Base-by-base conservation (phyloP, 176 grass and related monocot species). In the Carex kokanica region DNA sequence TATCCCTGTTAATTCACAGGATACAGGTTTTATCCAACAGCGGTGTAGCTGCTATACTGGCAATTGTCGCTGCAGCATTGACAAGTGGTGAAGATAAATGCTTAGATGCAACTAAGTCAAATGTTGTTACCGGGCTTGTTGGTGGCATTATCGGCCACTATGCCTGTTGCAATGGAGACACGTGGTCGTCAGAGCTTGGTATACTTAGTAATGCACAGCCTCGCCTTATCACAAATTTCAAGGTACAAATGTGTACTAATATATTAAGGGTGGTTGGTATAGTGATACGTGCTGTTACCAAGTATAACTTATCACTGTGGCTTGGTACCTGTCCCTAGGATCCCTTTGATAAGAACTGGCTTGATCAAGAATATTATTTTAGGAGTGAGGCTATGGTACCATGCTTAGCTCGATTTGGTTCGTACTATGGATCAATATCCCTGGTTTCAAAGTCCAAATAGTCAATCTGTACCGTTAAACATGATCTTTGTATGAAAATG, bases 141-240 rank as follows among this genome's bases (percentile, higher is more conserved):
- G 95, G 95, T 81, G 90, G 90, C 70, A 72, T 94, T 53, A 88
- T 94, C 64, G 95, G 95, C 45, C 95, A 97, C 79, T 97, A 97
- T 83, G 91, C 92, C 81, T 97, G 95, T 65, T 97, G 92, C 87
- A 97, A 91, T 88, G 95, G 95, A 59, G 95, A 97, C 84, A 97
- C 95, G 13, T 97, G 95, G 95, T 97, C 95, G 1, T 97, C 95
- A 79, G 92, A 97, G 89, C 80, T 97, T 23, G 95, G 95, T 84
- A 90, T 97, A 36, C 90, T 97, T 72, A 97, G 95, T 83, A 79
- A 90, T 77, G 85, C 86, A 65, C 90, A 94, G 78, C 95, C 95
- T 52, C 60, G 87, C 13, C 95, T 97, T 75, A 89, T 97, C 78
- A 97, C 95, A 61, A 91, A 87, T 53, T 79, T 97, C 18, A 97